phyloP scores from a whole-genome alignment of 768 basidiomycete genomes.

The Trametes cinnabarina region DNA sequence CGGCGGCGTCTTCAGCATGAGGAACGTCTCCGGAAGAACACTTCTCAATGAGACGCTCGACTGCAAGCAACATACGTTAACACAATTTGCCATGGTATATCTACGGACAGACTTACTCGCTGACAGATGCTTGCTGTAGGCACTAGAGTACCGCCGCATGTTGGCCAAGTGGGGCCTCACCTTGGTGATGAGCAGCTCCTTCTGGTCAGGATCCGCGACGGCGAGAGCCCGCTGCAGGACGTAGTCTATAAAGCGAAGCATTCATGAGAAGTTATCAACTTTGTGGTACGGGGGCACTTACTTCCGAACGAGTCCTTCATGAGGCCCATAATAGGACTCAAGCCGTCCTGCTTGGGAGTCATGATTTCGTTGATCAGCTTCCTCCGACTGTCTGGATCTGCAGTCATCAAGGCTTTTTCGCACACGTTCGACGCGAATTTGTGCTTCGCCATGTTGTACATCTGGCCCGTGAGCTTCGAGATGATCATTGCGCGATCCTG shows the following conservation, averaged over 20 bases:
- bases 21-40: conserved; percentile 22
- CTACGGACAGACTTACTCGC: conserved; percentile 55
- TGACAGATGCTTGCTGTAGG: conserved; percentile 76
- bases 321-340: conserved; percentile 62
- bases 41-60: conserved; percentile 68
- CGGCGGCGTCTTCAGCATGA: background rate
- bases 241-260: conserved; percentile 53
- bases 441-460: conserved; percentile 77
- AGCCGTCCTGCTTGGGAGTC: conserved; percentile 57
- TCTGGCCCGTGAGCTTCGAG: conserved; percentile 67
- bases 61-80: conserved; percentile 36
- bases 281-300: too few relatives aligned
- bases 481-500: conserved; percentile 70
- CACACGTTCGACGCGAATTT: conserved; percentile 97
- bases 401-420: conserved; percentile 80
- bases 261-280: too few relatives aligned
- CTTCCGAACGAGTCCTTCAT: conserved; percentile 91
- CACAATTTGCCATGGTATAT: background rate
- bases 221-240: conserved; percentile 78
- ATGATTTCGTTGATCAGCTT: conserved; percentile 82
- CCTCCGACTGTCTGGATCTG: conserved; percentile 62
- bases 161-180: conserved; percentile 65
- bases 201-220: conserved; percentile 71
- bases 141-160: conserved; percentile 70
- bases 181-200: conserved; percentile 56